Base-by-base conservation (phyloP, 106 monocot species). In the Dendrobium chrysotoxum region DNA sequence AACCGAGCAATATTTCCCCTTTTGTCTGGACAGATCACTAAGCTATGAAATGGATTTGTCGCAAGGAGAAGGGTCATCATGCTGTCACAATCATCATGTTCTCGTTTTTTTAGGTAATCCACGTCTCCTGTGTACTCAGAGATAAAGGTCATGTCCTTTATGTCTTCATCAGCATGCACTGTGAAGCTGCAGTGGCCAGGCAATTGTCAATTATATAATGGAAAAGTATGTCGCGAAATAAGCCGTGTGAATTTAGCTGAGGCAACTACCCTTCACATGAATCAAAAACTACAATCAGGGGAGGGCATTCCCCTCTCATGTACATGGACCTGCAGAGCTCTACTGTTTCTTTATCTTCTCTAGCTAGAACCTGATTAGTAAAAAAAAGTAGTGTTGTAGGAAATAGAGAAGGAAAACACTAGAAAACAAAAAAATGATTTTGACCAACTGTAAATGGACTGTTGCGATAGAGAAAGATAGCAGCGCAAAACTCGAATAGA, bases 51-150 rank as follows among this genome's bases (percentile, higher is more conserved):
- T 38, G 89, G 75, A 31, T 91, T 75, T 78, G 71, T 31, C 38
- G 91, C 85, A 44, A 93, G 79, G 30, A 96, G 89, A 68, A 96
- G 91, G 30, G 96, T 96, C 96, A 96, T 96, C 79, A 96, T 88
- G 80, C 93, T 90, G 75, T 96, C 96, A 80, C 93, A 90, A 75
- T 96, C 96, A 88, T 96, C 93, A 83, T 91, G 77, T 80, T 89
- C 91, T 31, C 95, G 79, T 11, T 91, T 89, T 75, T 75, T 85
- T n/a, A 95, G 73, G 68, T 86, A 95, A 88, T 95, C 95, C 57
- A 95, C 95, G 80, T 95, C 93, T 5, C 95, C 95, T 42, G 88
- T 81, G 76, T 96, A 96, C 80, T 96, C 93, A 15, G 87, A 82
- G 50, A 96, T 92, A 40, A 93, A 75, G 5, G 96, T 92, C 90